Evolutionary conservation across 208 protist genomes (phyloP).

Genomic region (Willaertia magna): DNA sequence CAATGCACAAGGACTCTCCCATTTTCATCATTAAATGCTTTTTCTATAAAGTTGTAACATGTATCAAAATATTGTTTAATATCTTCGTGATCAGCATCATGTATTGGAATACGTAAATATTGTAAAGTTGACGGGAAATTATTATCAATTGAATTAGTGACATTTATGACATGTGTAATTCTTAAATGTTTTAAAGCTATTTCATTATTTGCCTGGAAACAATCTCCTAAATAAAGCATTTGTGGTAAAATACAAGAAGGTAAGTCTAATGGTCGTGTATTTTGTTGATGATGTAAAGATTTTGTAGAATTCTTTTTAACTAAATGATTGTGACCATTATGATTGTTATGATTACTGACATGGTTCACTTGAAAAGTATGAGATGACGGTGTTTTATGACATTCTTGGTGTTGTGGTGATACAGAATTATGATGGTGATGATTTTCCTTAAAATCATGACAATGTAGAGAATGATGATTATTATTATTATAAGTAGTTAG

Average conservation of each 20-base stretch:
- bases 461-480: too few species aligned
- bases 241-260: background rate
- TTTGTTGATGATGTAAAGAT: too few species aligned
- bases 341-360: too few species aligned
- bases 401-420: too few species aligned
- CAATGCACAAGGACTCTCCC: too few species aligned
- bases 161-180: background rate
- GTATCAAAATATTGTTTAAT: background rate
- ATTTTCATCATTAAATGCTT: background rate
- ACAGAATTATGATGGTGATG: too few species aligned
- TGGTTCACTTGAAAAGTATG: too few species aligned
- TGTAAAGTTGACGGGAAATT: background rate
- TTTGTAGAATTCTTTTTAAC: too few species aligned
- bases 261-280: background rate
- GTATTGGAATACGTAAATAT: background rate
- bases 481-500: too few species aligned
- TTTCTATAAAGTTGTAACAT: background rate
- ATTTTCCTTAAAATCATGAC: too few species aligned
- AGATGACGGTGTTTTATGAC: too few species aligned
- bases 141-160: background rate
- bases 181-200: background rate
- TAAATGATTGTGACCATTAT: too few species aligned
- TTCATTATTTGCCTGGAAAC: background rate
- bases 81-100: background rate
- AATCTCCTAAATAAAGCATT: background rate